Percentiles rank a stretch among this genome's conserved stretches.
Evolutionary conservation across 495 filamentous ascomycete species (phyloP).

Genomic region (Aspergillus conjunctus): DNA sequence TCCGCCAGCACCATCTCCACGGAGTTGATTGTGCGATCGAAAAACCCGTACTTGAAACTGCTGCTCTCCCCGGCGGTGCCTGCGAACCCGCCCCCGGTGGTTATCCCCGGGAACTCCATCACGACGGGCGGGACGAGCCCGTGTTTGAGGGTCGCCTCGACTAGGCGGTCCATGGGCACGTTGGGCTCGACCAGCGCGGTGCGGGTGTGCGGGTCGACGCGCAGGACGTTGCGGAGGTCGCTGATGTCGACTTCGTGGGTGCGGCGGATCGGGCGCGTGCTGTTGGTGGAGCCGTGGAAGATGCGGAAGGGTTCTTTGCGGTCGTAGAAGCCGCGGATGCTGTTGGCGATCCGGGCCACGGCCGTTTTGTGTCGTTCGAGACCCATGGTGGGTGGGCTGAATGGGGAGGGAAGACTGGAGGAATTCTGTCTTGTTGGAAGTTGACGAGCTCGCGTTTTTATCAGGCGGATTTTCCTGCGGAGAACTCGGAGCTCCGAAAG

Average conservation of each 20-base stretch:
- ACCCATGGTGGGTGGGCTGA: slow-evolving; percentile 10
- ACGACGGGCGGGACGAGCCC: slow-evolving; percentile 56
- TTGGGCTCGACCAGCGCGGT: slow-evolving; percentile 58
- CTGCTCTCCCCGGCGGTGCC: slow-evolving; percentile 58
- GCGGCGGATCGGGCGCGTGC: slow-evolving; percentile 57
- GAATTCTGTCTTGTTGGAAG: no score
- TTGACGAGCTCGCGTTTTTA: no score
- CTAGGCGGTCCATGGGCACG: slow-evolving; percentile 53
- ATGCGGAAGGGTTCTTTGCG: slow-evolving; percentile 68
- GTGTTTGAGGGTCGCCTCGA: slow-evolving; percentile 43
- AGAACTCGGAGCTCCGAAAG: no score
- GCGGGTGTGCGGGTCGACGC: slow-evolving; percentile 43
- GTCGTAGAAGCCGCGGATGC: slow-evolving; percentile 57
- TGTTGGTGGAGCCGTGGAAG: slow-evolving; percentile 77
- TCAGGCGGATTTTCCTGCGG: no score
- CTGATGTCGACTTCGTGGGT: slow-evolving; percentile 58
- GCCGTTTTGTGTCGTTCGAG: slow-evolving; percentile 13
- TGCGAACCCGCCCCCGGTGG: slow-evolving; percentile 57
- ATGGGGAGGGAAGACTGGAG: neutral
- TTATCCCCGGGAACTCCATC: slow-evolving; percentile 62
- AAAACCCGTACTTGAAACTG: slow-evolving; percentile 59
- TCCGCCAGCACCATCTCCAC: slow-evolving; percentile 58
- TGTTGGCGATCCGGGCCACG: slow-evolving; percentile 20
- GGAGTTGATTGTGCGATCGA: slow-evolving; percentile 51
- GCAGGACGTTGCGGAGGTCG: slow-evolving; percentile 54